phyloP scores from a whole-genome alignment of 2,329 filamentous ascomycete species.

The Xylaria sp. region DNA sequence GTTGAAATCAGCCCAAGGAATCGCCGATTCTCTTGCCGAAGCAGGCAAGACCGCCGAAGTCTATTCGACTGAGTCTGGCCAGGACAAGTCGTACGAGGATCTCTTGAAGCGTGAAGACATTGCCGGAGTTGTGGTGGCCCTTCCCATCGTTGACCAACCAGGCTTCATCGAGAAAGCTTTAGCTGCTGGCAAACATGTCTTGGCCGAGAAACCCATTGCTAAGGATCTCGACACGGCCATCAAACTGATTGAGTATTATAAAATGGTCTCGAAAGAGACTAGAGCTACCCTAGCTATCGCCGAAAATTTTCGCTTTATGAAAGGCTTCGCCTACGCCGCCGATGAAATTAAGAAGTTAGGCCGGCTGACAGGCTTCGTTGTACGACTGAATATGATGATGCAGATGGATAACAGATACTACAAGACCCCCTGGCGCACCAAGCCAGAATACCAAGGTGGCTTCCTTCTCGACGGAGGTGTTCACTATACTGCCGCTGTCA shows the following conservation, averaged over 20 bases:
- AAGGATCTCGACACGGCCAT: slow-evolving; percentile 63
- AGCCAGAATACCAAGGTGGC: slow-evolving; percentile 77
- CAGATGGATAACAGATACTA: slow-evolving; percentile 58
- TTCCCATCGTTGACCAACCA: slow-evolving; percentile 72
- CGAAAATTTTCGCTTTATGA: slow-evolving; percentile 77
- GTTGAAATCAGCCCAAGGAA: slow-evolving; percentile 58
- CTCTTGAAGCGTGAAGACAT: slow-evolving; percentile 60
- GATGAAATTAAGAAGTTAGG: slow-evolving; percentile 63
- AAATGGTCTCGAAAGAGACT: slow-evolving; percentile 44
- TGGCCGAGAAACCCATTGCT: slow-evolving; percentile 76
- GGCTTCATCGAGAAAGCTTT: slow-evolving; percentile 68
- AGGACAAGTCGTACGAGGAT: slow-evolving; percentile 56
- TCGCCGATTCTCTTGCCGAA: slow-evolving; percentile 50
- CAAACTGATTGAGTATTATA: slow-evolving; percentile 55
- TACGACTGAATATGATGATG: slow-evolving; percentile 53
- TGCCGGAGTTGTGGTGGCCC: slow-evolving; percentile 54
- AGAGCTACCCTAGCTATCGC: slow-evolving; percentile 68
- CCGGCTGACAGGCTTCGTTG: slow-evolving; percentile 64
- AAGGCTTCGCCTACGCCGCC: slow-evolving; percentile 63
- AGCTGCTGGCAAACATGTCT: slow-evolving; percentile 74
- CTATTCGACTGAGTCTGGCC: slow-evolving; percentile 48
- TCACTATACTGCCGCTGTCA: slow-evolving; percentile 73
- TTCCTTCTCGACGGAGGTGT: slow-evolving; percentile 82
- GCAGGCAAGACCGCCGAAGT: slow-evolving; percentile 42
- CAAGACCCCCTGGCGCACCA: slow-evolving; percentile 72